Percentiles rank a stretch among this genome's conserved stretches.
phyloP scores from a whole-genome alignment of 129 eudicot genomes.

The Artemisia tridentata region DNA sequence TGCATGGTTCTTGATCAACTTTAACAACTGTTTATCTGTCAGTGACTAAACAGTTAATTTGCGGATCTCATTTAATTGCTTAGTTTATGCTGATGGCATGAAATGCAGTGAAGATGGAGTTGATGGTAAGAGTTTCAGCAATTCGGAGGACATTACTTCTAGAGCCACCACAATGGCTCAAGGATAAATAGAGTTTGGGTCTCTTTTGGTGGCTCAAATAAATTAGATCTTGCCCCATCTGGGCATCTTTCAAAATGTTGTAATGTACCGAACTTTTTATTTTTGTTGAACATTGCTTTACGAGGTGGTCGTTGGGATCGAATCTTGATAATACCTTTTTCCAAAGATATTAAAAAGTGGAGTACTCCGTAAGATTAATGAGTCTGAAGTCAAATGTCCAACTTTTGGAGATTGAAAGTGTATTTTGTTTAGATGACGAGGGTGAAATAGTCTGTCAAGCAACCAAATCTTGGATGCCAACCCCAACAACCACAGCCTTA shows the following conservation, averaged over 20 bases:
- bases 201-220: neutral
- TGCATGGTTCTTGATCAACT: no score
- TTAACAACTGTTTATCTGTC: no score
- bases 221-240: neutral
- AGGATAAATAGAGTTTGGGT: neutral
- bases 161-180: neutral
- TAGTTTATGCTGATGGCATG: no score
- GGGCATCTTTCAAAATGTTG: neutral
- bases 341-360: no score
- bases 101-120: no score
- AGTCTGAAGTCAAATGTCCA: neutral
- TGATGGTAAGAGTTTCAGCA: no score
- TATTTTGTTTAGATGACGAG: slow-evolving; percentile 2
- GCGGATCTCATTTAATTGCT: no score
- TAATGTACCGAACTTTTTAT: neutral
- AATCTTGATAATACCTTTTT: no score
- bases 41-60: no score
- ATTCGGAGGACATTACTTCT: no score
- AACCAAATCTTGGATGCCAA: slow-evolving; percentile 68
- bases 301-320: no score
- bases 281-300: neutral
- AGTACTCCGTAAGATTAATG: neutral
- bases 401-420: neutral
- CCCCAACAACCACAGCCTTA: slow-evolving; percentile 50
- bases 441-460: slow-evolving; percentile 29